A percentile compares a stretch with the other conserved stretches of the same genome.
These are phyloP conservation scores for Chalaropsis ovoidea DNA, from an alignment of 2,329 filamentous ascomycete genomes.

Conservation along the genomic window DNA sequence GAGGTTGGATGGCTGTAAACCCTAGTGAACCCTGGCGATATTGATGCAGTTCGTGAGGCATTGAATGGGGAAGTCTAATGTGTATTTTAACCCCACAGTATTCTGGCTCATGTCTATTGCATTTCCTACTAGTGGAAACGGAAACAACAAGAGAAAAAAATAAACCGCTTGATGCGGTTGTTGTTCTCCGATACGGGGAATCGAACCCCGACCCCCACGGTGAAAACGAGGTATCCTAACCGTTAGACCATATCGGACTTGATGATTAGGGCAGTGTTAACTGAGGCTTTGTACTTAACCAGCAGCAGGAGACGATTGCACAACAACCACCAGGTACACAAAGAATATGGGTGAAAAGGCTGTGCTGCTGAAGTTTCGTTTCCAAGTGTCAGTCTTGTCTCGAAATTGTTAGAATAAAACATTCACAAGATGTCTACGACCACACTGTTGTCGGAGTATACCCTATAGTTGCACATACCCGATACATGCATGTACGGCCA, in stretches of 20 bases:
- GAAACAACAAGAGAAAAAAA: background rate
- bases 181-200: conserved; percentile 9
- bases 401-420: no score
- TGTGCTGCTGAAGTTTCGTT: no score
- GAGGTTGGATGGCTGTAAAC: no score
- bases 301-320: no score
- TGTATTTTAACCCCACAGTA: background rate
- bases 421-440: no score
- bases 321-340: background rate
- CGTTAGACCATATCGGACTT: conserved; percentile 15
- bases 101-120: background rate
- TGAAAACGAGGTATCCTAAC: conserved; percentile 16
- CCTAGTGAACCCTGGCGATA: no score
- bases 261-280: no score
- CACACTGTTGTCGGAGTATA: background rate
- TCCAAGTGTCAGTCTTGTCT: background rate
- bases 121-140: background rate
- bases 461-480: background rate
- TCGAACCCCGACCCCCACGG: conserved; percentile 15
- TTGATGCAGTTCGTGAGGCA: no score
- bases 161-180: background rate
- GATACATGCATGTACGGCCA: background rate
- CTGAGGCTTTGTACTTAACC: no score
- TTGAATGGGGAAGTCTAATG: no score
- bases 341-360: no score